Percentiles rank a stretch among this genome's conserved stretches.
phyloP scores from a whole-genome alignment of 345 rosid species.

The Hibiscus tridactylites region DNA sequence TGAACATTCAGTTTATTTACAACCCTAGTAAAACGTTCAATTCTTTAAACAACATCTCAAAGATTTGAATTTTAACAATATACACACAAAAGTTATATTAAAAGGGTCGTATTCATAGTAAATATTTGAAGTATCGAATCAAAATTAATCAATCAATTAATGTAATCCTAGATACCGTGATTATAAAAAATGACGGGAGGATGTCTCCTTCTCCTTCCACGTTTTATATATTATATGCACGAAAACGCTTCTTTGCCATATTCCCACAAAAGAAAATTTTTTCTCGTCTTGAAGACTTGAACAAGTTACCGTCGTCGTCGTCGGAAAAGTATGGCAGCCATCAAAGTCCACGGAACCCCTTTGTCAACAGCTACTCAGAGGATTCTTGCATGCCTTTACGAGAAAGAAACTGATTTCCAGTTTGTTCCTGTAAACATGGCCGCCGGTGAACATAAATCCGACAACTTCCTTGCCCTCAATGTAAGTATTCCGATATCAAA shows the following conservation, averaged over 20 bases:
- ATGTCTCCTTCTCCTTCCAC: no score
- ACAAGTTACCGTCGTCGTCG: not conserved
- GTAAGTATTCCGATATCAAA: slow-evolving; percentile 20
- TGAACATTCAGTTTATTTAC: no score
- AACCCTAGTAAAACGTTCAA: no score
- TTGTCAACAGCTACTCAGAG: slow-evolving; percentile 48
- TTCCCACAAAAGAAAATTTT: not conserved
- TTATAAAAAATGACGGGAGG: no score
- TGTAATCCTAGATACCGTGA: no score
- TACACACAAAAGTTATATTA: no score
- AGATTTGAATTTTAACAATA: no score
- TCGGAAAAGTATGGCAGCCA: slow-evolving; percentile 25
- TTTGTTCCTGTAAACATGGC: slow-evolving; percentile 38
- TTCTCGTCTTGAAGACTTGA: not conserved
- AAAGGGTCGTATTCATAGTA: no score
- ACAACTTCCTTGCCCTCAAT: slow-evolving; percentile 43
- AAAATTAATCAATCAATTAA: no score
- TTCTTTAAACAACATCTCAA: no score
- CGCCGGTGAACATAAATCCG: slow-evolving; percentile 57
- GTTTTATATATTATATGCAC: not conserved
- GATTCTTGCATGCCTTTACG: slow-evolving; percentile 41
- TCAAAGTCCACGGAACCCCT: slow-evolving; percentile 39
- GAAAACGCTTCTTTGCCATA: not conserved
- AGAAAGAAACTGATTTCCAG: slow-evolving; percentile 52
- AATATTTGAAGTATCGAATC: no score